Conservation (phyloP, 2,329 filamentous ascomycete species). For the Exophiala sp. region DNA sequence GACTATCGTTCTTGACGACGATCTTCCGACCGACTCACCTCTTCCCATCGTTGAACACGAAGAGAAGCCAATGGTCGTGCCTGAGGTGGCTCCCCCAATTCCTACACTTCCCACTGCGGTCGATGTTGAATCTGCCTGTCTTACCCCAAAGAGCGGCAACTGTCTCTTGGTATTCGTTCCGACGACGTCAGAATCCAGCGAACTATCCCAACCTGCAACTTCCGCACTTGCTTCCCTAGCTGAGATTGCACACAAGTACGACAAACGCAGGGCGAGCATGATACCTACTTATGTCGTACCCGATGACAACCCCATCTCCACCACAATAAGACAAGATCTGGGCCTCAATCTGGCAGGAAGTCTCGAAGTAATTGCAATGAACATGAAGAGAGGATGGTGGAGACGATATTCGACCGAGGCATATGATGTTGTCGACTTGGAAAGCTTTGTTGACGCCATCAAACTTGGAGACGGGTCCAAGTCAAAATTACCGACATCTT, state of each 20-base stretch:
- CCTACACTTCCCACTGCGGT: slow-evolving; percentile 61
- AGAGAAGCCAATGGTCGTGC: slow-evolving; percentile 46
- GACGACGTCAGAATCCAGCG: slow-evolving; percentile 47
- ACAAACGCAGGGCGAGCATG: slow-evolving; percentile 60
- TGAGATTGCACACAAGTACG: slow-evolving; percentile 73
- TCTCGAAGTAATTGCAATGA: slow-evolving; percentile 75
- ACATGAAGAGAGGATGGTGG: slow-evolving; percentile 84
- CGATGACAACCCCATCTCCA: slow-evolving; percentile 55
- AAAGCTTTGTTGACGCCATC: slow-evolving; percentile 87
- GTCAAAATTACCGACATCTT: slow-evolving; percentile 64
- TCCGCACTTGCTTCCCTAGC: slow-evolving; percentile 63
- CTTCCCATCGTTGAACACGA: slow-evolving; percentile 46
- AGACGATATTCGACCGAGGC: slow-evolving; percentile 60
- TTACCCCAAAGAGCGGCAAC: slow-evolving; percentile 71
- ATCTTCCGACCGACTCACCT: slow-evolving; percentile 53
- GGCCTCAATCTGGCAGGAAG: slow-evolving; percentile 53
- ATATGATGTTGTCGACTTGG: slow-evolving; percentile 61
- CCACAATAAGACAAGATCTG: slow-evolving; percentile 58
- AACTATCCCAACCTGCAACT: slow-evolving; percentile 40
- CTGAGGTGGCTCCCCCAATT: slow-evolving; percentile 61
- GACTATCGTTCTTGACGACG: slow-evolving; percentile 47
- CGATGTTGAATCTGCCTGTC: slow-evolving; percentile 66
- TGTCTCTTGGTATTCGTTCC: slow-evolving; percentile 77
- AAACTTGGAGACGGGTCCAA: slow-evolving; percentile 83
- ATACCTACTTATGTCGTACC: slow-evolving; percentile 83